Base-by-base conservation (phyloP, 2,329 filamentous ascomycete species). In the Furcasterigmium furcatum region DNA sequence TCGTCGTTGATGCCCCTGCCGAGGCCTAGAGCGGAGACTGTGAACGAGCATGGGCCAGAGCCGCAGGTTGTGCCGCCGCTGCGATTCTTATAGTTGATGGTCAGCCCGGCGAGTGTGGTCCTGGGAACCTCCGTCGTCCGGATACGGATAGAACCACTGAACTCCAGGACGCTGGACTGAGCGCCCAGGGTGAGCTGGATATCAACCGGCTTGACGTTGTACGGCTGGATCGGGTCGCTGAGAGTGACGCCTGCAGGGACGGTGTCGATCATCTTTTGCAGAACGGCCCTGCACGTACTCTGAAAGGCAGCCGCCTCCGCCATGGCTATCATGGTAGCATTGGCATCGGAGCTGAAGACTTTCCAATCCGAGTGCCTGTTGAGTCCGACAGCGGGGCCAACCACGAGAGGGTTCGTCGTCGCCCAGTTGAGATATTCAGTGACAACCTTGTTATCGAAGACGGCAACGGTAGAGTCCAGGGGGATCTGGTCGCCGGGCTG, bases 241-340 rank as follows among this genome's bases (percentile, higher is more conserved):
- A 84, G 69, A 1, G 62, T 64, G 4, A 80, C 74, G 4, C 65
- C 66, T 3, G 61, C 56, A 3, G 80, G 79, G 1, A 84, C 79
- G 4, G 73, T 68, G n/a, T 85, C 77, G 47, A 84, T 79, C 79
- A 84, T 77, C 56, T 74, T 76, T 56, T 79, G 75, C 32, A 84
- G 61, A 16, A 83, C 68, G 4, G 58, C 64, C 51, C 68, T 63
- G 59, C 80, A 85, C 16, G 67, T 62, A 18, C 54, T 66, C 32
- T 63, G 62, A 62, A 80, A 83, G 10, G 60, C 62, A 1, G 62
- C 54, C 0, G 68, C 55, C 44, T 73, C 66, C 4, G 68, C 58
- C 67, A 84, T 58, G 1, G 69, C 62, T 5, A 58, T 58, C 52
- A 84, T 69, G 4, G 80, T 84, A 13, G 61, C 70, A 59, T 84